Conservation (phyloP, 345 rosid genomes). For the Durio zibethinus region DNA sequence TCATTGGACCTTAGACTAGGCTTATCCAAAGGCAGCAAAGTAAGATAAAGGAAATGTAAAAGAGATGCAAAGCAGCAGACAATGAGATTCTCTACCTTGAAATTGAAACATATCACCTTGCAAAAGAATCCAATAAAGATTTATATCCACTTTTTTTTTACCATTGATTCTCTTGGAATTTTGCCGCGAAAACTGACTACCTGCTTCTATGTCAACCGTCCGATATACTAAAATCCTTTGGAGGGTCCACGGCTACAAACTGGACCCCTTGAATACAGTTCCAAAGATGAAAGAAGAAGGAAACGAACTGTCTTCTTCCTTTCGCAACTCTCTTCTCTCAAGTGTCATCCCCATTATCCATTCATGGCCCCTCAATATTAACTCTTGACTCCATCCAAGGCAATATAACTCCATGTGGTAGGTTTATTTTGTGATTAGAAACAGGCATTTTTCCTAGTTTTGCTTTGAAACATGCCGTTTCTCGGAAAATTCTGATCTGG, state of each 20-base stretch:
- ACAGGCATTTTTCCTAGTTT: not conserved
- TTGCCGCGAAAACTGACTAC: slow-evolving; percentile 30
- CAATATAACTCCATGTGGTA: not conserved
- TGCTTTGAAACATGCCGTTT: not conserved
- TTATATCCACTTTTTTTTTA: not conserved
- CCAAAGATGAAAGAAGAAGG: slow-evolving; percentile 23
- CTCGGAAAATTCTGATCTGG: not conserved
- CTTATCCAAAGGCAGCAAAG: slow-evolving; percentile 7
- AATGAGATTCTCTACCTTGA: slow-evolving; percentile 13
- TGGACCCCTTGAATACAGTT: slow-evolving; percentile 25
- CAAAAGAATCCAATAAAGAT: slow-evolving; percentile 3
- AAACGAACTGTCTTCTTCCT: slow-evolving; percentile 21
- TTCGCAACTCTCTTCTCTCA: slow-evolving; percentile 1
- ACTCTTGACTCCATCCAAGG: slow-evolving; percentile 36
- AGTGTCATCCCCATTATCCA: not conserved
- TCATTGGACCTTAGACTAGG: not conserved
- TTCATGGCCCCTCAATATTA: not conserved
- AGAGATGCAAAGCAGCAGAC: not conserved
- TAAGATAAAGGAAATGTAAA: not conserved
- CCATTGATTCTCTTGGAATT: slow-evolving; percentile 8
- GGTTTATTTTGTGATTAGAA: not conserved
- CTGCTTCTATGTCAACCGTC: slow-evolving; percentile 24
- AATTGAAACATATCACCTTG: not conserved
- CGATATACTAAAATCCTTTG: not conserved
- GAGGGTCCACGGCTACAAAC: slow-evolving; percentile 14